Base-by-base conservation (phyloP, 2,329 filamentous ascomycete species). In the Botrytis aclada region DNA sequence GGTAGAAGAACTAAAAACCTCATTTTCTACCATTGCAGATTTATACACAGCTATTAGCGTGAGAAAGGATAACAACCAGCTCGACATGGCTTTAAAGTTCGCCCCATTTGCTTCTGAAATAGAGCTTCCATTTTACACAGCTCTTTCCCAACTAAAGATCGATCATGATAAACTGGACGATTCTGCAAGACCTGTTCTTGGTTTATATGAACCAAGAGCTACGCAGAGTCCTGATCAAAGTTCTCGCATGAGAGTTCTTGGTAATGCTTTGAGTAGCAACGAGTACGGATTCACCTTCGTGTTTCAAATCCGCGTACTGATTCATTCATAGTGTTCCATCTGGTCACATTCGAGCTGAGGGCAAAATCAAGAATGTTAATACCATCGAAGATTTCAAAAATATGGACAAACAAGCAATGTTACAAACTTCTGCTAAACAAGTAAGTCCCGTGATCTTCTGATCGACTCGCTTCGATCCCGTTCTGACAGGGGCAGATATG, bases 141-240 rank as follows among this genome's bases (percentile, higher is more conserved):
- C 94, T 8, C 88, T 99, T n/a, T 96, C 97, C 74, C 90, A 92
- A 9, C 92, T 92, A 77, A 99, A 99, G 84, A 94, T 99, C 81
- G 94, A 98, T 82, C 92, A 97, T 87, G 96, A 98, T 84, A 97
- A 95, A 84, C 93, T 99, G 69, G 93, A 98, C 84, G 95, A 97
- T 82, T 97, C 95, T 16, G 93, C 94, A 37, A 92, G 95, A 62
- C 91, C 92, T 74, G 88, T 98, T 4, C 86, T 97, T 43, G 96
- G 96, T 6, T 84, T 97, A 61, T 99, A 99, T 82, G 94, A 98
- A 83, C 90, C 96, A 77, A 92, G 92, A 61, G 85, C 90, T 18
- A 85, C 86, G 60, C 92, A 93, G 77, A 84, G 90, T 56, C 89
- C 93, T 0, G 90, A 92, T 77, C 87, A 91, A 71, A 96, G 93